Conservation (phyloP, 2,329 filamentous ascomycete genomes). For the Alternaria gaisen region DNA sequence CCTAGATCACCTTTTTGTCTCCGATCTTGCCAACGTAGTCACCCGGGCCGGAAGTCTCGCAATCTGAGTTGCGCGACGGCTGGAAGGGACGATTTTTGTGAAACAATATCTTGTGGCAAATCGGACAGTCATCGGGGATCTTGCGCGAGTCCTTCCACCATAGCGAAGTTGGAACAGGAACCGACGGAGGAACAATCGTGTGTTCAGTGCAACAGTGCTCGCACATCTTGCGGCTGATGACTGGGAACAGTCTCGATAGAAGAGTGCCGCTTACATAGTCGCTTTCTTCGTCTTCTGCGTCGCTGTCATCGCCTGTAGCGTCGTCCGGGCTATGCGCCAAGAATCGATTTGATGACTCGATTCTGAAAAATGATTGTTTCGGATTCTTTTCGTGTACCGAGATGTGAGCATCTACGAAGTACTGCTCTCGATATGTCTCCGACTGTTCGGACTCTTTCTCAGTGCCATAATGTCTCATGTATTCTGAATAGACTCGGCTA, state of each 20-base stretch:
- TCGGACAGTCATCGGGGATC: background rate
- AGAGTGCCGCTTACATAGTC: background rate
- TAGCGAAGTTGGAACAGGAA: background rate
- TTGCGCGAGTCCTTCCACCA: background rate
- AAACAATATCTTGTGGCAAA: background rate
- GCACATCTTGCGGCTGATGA: background rate
- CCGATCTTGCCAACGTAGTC: background rate
- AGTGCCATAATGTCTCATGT: background rate
- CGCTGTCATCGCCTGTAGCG: background rate
- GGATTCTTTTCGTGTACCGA: background rate
- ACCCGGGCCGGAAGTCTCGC: background rate
- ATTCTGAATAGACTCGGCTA: background rate
- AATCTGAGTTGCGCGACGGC: fast-evolving
- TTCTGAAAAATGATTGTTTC: background rate
- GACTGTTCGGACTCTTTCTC: background rate
- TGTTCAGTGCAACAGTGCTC: background rate
- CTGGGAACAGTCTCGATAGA: background rate
- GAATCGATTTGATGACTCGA: background rate
- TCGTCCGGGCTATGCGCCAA: background rate
- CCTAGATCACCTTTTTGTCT: background rate
- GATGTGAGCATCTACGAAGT: background rate
- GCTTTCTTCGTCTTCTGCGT: background rate
- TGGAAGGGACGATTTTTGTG: background rate
- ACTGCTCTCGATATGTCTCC: fast-evolving
- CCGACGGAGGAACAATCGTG: background rate